Base-by-base conservation (phyloP, 2,329 filamentous ascomycete genomes). In the Fusarium lateritium region DNA sequence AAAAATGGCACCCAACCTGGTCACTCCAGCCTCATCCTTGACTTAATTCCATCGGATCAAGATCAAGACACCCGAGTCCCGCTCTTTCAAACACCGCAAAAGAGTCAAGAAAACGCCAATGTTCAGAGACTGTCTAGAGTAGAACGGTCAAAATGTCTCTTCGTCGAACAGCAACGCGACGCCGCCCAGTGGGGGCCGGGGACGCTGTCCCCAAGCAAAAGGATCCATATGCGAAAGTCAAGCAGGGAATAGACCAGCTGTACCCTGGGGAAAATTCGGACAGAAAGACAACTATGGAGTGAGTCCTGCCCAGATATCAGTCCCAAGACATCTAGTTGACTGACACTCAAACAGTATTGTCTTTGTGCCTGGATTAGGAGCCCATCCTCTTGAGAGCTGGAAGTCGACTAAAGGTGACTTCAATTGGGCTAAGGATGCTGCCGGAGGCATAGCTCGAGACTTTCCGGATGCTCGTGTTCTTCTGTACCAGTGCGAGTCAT, bases 401-500 rank as follows among this genome's bases (percentile, higher is more conserved):
- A 79, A 75, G 52, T 82, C 80, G 24, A 76, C 65, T 8, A 54
- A 36, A 13, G 78, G 77, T 0, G 73, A 75, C 14, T 83, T 82
- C 50, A 83, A 82, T 66, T 83, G 81, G 81, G 77, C 77, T 1
- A 80, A 73, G 7, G 69, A 77, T 21, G 57, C 71, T 13, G 78
- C 81, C 39, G 80, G 79, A 0, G 62, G 62, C 3, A 63, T 83
- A 4, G 70, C 73, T 9, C 75, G 76, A 51, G 80, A 82, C 53
- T 83, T 83, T 49, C 81, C 79, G 1, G 78, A 75, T 31, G 79
- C 80, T 4, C 73, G 81, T 4, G 70, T 83, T 13, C 73, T 83
- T 17, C 65, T 83, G 3, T 83, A 81, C 47, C 80, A 79, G 66
- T 82, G 81, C 39, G 78, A 82, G 49, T 83, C 81, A 8, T 78